These are phyloP conservation scores for Melampsora abietis-canadensis DNA, from an alignment of 1,284 basidiomycete genomes.

Conservation along the genomic window DNA sequence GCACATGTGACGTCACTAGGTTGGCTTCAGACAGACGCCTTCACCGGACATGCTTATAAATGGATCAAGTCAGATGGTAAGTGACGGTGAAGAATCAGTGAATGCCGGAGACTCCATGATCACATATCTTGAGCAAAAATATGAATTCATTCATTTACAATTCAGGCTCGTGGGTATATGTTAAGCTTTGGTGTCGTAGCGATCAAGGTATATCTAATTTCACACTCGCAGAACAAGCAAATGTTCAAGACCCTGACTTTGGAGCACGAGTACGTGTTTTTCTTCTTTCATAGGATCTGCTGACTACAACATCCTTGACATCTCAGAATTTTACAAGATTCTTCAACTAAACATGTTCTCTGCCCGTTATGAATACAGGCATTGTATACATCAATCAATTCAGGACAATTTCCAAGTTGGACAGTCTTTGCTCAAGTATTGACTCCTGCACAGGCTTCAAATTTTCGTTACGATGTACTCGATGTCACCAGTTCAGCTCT, in stretches of 20 bases:
- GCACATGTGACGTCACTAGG: not conserved
- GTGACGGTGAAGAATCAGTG: not conserved
- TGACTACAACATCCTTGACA: not conserved
- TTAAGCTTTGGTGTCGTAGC: constrained; percentile 16
- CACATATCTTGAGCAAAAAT: not conserved
- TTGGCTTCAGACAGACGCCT: constrained; percentile 31
- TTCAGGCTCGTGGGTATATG: constrained; percentile 38
- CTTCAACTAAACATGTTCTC: not conserved
- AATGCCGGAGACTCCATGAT: not conserved
- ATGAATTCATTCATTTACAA: not conserved
- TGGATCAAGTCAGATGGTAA: constrained; percentile 35
- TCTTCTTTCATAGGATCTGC: not conserved
- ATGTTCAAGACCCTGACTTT: constrained; percentile 6
- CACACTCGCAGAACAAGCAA: constrained; percentile 10
- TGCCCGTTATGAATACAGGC: not conserved
- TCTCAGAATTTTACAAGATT: too few relatives aligned
- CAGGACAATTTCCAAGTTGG: constrained; percentile 31
- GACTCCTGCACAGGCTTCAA: constrained; percentile 19
- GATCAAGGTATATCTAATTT: constrained; percentile 22
- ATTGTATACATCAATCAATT: constrained; percentile 17
- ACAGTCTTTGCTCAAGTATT: constrained; percentile 36
- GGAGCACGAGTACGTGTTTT: constrained; percentile 12
- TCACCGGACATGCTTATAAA: constrained; percentile 19
- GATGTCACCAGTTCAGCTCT: constrained; percentile 21
- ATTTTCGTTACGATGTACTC: constrained; percentile 32